phyloP scores from a whole-genome alignment of 116 monocot genomes.

The Phalaenopsis hybrid region DNA sequence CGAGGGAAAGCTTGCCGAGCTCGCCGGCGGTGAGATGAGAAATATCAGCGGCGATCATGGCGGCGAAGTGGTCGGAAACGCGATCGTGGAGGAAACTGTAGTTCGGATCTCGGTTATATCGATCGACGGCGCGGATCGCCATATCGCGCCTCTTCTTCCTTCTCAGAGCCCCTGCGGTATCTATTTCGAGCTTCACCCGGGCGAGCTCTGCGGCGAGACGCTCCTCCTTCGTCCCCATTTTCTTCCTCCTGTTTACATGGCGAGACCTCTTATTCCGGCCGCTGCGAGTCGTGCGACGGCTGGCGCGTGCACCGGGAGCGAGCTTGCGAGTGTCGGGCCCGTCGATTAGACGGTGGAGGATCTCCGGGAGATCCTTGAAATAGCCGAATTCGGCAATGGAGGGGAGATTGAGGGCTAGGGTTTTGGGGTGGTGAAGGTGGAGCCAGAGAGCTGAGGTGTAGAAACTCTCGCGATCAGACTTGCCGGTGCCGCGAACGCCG shows the following conservation, averaged over 20 bases:
- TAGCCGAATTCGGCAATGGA: constrained; percentile 33
- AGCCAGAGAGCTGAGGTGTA: constrained; percentile 46
- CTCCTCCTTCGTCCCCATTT: constrained; percentile 16
- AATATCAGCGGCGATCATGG: constrained; percentile 21
- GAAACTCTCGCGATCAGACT: constrained; percentile 48
- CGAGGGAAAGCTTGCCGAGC: constrained; percentile 14
- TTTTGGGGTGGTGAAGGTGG: constrained; percentile 36
- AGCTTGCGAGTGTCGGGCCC: constrained; percentile 11
- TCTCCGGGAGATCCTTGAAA: constrained; percentile 51
- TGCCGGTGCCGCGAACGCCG: constrained; percentile 49
- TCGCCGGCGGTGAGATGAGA: constrained; percentile 16
- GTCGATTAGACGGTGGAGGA: constrained; percentile 39
- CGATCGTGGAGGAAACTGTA: constrained; percentile 32
- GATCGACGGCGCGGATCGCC: constrained; percentile 21
- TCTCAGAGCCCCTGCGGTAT: constrained; percentile 9
- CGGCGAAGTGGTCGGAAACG: constrained; percentile 32
- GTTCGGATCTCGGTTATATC: constrained; percentile 15
- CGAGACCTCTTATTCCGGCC: neutral
- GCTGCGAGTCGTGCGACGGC: neutral
- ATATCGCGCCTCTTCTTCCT: constrained; percentile 12
- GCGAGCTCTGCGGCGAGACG: constrained; percentile 22
- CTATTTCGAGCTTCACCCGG: constrained; percentile 13
- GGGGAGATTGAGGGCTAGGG: constrained; percentile 36
- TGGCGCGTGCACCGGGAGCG: neutral
- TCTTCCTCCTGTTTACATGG: neutral